Base-by-base conservation (phyloP, 2,329 filamentous ascomycete species). In the Lecanoromycetidae sp. region DNA sequence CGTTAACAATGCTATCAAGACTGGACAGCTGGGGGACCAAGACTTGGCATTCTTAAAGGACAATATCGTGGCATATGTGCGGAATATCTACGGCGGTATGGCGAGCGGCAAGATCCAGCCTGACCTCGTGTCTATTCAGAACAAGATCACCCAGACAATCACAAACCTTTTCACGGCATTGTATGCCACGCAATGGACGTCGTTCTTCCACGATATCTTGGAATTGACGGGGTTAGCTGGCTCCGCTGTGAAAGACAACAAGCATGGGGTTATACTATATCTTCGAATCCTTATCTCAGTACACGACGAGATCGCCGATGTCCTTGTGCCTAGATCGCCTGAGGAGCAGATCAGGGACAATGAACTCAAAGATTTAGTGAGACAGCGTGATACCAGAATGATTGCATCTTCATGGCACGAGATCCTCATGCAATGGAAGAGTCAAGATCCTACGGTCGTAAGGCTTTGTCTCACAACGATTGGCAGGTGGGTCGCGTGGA, bases 401-500 rank as follows among this genome's bases (percentile, higher is more conserved):
- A 84, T 98, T 55, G 84, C 87, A 35, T 72, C 75, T 51, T 90
- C 87, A 3, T 98, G 91, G 91, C 85, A 91, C 63, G 84, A 94
- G 59, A 82, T 98, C 36, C 73, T 98, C 46, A 74, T 78, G 9
- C 78, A 82, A 58, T 96, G 88, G 75, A 76, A 77, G 47, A 75
- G 76, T 59, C 72, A 79, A 48, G 77, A 83, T 55, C 80, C 87
- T 59, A 63, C 68, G 34, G 75, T 96, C 49, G 75, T 94, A 35
- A 87, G 95, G 63, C 80, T 93, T 74, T 88, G 85, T 57, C 73
- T 98, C 44, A 87, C 83, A 65, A 83, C 87, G n/a, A 79, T 98
- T 55, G 87, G 87, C 30, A 91, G 90, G 63, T 98, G 91, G 90
- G 87, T 94, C 51, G 93, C 87, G 74, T 98, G 91, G 91, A 94